These are phyloP conservation scores for Acanthamoeba quina DNA, from an alignment of 208 protist species.

Conservation along the genomic window DNA sequence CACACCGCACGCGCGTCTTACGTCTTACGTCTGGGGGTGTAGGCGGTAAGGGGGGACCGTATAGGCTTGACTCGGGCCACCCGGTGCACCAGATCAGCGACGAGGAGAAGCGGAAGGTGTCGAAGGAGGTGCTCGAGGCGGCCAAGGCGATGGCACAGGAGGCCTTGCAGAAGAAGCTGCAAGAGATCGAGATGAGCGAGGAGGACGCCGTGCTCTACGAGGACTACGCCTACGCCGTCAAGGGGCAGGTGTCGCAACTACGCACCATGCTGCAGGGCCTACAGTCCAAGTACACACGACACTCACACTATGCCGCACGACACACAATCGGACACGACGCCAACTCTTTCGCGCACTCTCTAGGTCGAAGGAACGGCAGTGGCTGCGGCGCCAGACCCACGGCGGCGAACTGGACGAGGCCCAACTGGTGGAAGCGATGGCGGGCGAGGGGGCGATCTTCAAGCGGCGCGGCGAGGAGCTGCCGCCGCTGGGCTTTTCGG, in stretches of 20 bases:
- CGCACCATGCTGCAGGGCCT: conserved; percentile 89
- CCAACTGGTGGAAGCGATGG: conserved; percentile 94
- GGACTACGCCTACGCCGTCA: conserved; percentile 73
- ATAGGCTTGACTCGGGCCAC: conserved; percentile 93
- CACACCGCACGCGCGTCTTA: not conserved
- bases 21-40: conserved; percentile 45
- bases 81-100: conserved; percentile 93
- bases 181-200: conserved; percentile 78
- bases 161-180: conserved; percentile 74
- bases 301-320: conserved; percentile 78
- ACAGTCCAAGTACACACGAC: conserved; percentile 88
- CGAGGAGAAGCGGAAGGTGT: conserved; percentile 93
- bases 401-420: conserved; percentile 90
- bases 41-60: conserved; percentile 93
- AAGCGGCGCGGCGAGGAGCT: conserved; percentile 91
- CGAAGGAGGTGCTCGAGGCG: conserved; percentile 81
- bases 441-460: conserved; percentile 94
- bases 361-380: conserved; percentile 87
- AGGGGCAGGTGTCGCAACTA: conserved; percentile 84
- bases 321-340: conserved; percentile 84
- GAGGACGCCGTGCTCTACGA: conserved; percentile 75
- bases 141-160: conserved; percentile 76
- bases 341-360: not conserved
- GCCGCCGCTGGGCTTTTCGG: conserved; percentile 75
- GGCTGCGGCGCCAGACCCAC: conserved; percentile 76